Percentiles rank a stretch among this genome's conserved stretches.
phyloP scores from a whole-genome alignment of 2,329 filamentous ascomycete genomes.

The Aureobasidium sp. region DNA sequence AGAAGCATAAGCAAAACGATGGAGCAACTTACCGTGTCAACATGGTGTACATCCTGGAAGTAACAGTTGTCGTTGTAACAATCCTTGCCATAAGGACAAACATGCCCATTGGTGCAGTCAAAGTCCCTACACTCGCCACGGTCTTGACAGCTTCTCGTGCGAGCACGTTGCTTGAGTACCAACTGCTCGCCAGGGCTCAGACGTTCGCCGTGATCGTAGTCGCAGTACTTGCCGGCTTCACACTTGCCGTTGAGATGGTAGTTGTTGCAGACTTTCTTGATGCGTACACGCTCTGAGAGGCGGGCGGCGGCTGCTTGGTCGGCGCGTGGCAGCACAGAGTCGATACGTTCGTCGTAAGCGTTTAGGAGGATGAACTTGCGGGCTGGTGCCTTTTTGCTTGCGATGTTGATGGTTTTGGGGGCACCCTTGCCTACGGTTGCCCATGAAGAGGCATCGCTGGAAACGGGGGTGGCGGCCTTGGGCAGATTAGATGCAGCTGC shows the following conservation, averaged over 20 bases:
- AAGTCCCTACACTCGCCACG: conserved; percentile 30
- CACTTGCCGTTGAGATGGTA: conserved; percentile 32
- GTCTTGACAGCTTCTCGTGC: conserved; percentile 31
- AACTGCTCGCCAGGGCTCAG: conserved; percentile 30
- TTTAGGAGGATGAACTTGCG: conserved; percentile 34
- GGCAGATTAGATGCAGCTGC: not conserved
- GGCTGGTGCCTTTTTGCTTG: conserved; percentile 22
- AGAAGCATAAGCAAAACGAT: no score
- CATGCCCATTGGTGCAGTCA: conserved; percentile 36
- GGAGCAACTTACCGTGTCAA: conserved; percentile 27
- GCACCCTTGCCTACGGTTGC: conserved; percentile 34
- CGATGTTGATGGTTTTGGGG: conserved; percentile 32
- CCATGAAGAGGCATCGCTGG: conserved; percentile 22
- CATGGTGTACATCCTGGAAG: conserved; percentile 30
- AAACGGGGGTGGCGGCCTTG: not conserved
- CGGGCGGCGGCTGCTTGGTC: conserved; percentile 23
- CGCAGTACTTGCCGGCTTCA: conserved; percentile 31
- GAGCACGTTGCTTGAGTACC: conserved; percentile 34
- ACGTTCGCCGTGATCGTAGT: conserved; percentile 34
- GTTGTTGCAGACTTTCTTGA: conserved; percentile 30
- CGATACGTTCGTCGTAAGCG: conserved; percentile 33
- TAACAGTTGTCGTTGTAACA: conserved; percentile 31
- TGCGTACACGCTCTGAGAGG: conserved; percentile 22
- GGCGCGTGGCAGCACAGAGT: conserved; percentile 27
- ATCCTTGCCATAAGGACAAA: conserved; percentile 29